Conservation (phyloP, 345 rosid genomes). For the Eucalyptus paniculata region DNA sequence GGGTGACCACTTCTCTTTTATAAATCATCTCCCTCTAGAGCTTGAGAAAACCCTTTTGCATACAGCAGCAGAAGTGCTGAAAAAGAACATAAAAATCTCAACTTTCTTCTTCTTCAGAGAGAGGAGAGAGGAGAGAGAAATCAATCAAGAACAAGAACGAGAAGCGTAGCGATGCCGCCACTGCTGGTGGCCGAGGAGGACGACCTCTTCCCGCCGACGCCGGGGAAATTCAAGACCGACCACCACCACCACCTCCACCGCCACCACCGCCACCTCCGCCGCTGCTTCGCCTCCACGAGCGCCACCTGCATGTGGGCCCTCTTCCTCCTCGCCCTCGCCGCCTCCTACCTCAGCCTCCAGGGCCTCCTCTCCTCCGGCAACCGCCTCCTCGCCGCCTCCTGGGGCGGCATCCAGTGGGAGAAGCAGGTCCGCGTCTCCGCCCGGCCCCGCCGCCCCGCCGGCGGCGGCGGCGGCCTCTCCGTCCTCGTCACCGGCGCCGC, state of each 20-base stretch:
- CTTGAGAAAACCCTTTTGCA: neutral
- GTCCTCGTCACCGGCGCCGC: conserved; percentile 81
- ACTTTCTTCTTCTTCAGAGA: neutral
- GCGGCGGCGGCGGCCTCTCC: conserved; percentile 28
- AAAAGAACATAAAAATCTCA: neutral
- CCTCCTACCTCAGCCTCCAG: conserved; percentile 73
- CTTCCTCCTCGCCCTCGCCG: conserved; percentile 79
- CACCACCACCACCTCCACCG: conserved; percentile 1
- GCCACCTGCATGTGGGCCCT: conserved; percentile 92
- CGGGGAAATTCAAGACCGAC: conserved; percentile 85
- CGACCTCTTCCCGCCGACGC: conserved; percentile 79
- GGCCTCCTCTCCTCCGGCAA: conserved; percentile 71
- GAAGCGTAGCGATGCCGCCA: conserved; percentile 37
- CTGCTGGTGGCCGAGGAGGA: conserved; percentile 24
- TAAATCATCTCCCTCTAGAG: neutral
- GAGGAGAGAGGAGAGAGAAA: neutral
- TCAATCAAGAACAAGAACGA: neutral
- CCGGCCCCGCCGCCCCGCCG: conserved; percentile 52
- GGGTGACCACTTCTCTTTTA: neutral
- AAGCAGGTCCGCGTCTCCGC: conserved; percentile 54
- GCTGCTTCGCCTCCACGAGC: conserved; percentile 77
- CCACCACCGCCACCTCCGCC: conserved; percentile 52
- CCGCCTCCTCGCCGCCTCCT: conserved; percentile 41
- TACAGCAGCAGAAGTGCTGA: neutral
- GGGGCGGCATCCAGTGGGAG: conserved; percentile 86